Percentiles rank a stretch among this genome's conserved stretches.
These are phyloP conservation scores for Cordyceps tenuipes DNA, from an alignment of 2,329 filamentous ascomycete species.

Conservation along the genomic window DNA sequence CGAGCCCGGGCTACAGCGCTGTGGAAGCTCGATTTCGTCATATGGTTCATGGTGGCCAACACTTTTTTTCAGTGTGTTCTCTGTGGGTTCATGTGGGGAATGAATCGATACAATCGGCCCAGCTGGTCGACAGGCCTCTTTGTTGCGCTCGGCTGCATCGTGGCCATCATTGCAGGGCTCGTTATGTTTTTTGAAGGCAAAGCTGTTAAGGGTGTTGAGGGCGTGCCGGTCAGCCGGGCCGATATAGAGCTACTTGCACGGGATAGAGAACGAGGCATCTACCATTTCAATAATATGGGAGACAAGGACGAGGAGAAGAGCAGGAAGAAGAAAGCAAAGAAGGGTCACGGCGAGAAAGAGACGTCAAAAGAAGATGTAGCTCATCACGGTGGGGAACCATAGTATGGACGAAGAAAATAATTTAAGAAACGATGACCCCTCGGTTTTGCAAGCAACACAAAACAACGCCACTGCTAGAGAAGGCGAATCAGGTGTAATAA, in stretches of 20 bases:
- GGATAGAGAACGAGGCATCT: constrained; percentile 47
- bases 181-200: constrained; percentile 66
- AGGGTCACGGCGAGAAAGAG: background rate
- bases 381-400: background rate
- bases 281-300: constrained; percentile 42
- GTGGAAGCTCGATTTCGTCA: constrained; percentile 73
- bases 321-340: constrained; percentile 5
- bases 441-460: too few relatives aligned
- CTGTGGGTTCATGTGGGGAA: constrained; percentile 74
- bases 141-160: constrained; percentile 63
- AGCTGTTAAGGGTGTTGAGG: constrained; percentile 62
- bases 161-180: constrained; percentile 59
- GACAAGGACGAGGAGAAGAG: constrained; percentile 22
- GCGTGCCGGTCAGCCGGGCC: constrained; percentile 52
- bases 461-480: too few relatives aligned
- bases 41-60: constrained; percentile 73
- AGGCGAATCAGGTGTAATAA: too few relatives aligned
- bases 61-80: constrained; percentile 69
- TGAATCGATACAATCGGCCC: constrained; percentile 65
- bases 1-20: constrained; percentile 57
- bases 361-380: background rate
- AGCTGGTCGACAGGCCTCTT: constrained; percentile 74
- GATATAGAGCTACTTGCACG: constrained; percentile 42
- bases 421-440: too few relatives aligned
- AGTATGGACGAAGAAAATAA: background rate